Percentiles rank a stretch among this genome's conserved stretches.
phyloP scores from a whole-genome alignment of 768 basidiomycete species.

The Boletus pseudo-olivaceus region DNA sequence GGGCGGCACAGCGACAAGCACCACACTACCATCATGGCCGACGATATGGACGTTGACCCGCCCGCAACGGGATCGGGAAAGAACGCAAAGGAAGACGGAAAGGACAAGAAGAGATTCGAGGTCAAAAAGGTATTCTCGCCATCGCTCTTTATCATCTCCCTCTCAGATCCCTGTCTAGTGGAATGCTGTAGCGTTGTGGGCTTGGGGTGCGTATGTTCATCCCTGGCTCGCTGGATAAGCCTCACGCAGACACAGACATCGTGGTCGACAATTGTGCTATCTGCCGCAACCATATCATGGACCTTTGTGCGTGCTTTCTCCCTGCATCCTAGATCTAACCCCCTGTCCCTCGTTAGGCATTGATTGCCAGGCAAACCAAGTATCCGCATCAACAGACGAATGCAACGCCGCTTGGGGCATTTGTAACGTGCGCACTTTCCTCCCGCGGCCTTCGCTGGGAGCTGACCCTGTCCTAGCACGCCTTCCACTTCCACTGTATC shows the following conservation, averaged over 20 bases:
- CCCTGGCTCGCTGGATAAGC: background rate
- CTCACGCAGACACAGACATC: conserved; percentile 60
- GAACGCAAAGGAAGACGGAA: conserved; percentile 51
- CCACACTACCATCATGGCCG: conserved; percentile 42
- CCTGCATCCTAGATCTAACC: background rate
- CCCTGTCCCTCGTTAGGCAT: conserved; percentile 61
- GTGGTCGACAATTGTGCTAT: conserved; percentile 99
- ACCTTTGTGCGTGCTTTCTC: conserved; percentile 71
- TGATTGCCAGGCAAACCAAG: conserved; percentile 99
- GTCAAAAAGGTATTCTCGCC: conserved; percentile 85
- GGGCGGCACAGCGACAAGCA: background rate
- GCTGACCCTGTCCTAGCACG: conserved; percentile 57
- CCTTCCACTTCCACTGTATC: conserved; percentile 99
- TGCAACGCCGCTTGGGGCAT: conserved; percentile 99
- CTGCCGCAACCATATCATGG: conserved; percentile 99
- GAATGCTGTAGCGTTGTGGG: conserved; percentile 98
- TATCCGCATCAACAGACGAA: conserved; percentile 93
- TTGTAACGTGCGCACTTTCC: conserved; percentile 67
- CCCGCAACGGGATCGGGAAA: conserved; percentile 36
- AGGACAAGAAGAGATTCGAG: conserved; percentile 87
- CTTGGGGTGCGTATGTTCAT: conserved; percentile 71
- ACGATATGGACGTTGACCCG: conserved; percentile 70
- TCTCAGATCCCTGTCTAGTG: conserved; percentile 52
- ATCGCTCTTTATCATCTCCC: background rate
- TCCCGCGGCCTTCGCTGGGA: background rate